phyloP scores from a whole-genome alignment of 2,329 filamentous ascomycete genomes.

The Cylindrodendrum hubeiense region DNA sequence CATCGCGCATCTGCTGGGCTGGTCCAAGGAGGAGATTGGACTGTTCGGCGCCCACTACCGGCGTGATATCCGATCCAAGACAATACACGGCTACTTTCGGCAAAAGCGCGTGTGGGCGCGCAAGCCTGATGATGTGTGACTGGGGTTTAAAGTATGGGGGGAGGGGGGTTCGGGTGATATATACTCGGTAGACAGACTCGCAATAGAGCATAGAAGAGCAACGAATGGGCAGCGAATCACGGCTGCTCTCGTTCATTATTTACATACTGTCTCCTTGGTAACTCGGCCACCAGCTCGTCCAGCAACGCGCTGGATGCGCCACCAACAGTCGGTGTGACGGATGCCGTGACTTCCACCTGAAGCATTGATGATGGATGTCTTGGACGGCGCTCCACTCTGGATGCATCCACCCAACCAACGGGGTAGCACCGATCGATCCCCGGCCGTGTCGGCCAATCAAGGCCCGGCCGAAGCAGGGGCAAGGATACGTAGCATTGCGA shows the following conservation, averaged over 20 bases:
- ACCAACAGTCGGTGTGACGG: background rate
- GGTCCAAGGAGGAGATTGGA: slow-evolving; percentile 8
- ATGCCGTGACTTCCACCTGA: background rate
- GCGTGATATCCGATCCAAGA: background rate
- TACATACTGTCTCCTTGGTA: too few species aligned
- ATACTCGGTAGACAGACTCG: too few species aligned
- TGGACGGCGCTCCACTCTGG: background rate
- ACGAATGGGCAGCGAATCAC: too few species aligned
- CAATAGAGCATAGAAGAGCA: too few species aligned
- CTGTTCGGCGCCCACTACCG: background rate
- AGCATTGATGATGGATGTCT: background rate
- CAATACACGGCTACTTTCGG: slow-evolving; percentile 1
- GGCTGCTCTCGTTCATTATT: too few species aligned
- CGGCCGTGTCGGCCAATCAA: background rate
- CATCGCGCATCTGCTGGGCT: slow-evolving; percentile 3
- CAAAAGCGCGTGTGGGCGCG: slow-evolving; percentile 6
- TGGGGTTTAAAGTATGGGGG: background rate
- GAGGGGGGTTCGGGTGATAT: too few species aligned
- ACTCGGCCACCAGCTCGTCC: too few species aligned
- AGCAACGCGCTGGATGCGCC: background rate
- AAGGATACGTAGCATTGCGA: background rate
- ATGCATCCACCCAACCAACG: background rate
- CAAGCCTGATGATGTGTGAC: background rate
- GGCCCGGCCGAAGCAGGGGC: background rate
- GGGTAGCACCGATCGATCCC: background rate